phyloP scores from a whole-genome alignment of 164 flowering plant genomes.

The Tetracentron sinense region DNA sequence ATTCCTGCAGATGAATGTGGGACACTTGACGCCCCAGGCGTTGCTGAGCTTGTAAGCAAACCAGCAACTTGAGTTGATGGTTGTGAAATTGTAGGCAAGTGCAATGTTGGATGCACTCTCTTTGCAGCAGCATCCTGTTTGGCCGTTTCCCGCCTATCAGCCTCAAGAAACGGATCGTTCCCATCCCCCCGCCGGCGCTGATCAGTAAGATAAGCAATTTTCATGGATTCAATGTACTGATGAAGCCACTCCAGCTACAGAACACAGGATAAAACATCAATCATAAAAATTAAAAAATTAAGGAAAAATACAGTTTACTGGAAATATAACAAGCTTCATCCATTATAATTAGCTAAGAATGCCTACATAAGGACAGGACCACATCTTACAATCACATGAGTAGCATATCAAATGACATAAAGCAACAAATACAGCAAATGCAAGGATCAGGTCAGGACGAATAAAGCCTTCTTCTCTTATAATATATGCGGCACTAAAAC shows the following conservation, averaged over 20 bases:
- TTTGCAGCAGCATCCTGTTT: conserved; percentile 90
- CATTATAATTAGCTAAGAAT: background rate
- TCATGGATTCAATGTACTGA: conserved; percentile 92
- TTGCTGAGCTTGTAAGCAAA: conserved; percentile 51
- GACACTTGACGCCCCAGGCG: conserved; percentile 36
- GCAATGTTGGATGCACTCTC: conserved; percentile 89
- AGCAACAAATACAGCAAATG: background rate
- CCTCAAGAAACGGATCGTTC: conserved; percentile 93
- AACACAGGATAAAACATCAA: conserved; percentile 7
- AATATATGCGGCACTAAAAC: background rate
- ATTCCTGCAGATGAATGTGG: conserved; percentile 43
- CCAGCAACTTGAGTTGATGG: conserved; percentile 77
- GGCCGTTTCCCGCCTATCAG: conserved; percentile 87
- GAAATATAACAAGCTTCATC: background rate
- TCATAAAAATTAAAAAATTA: background rate
- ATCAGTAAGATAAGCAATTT: conserved; percentile 85
- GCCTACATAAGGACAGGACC: background rate
- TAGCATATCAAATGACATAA: conserved; percentile 3
- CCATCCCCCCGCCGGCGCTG: conserved; percentile 84
- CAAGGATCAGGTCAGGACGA: background rate
- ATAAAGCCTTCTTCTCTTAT: no score
- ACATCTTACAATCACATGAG: background rate
- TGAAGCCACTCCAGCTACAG: conserved; percentile 90
- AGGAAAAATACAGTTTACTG: background rate
- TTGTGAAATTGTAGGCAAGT: conserved; percentile 63